Base-by-base conservation (phyloP, 192 early-diverging fungal species). In the Mortierella claussenii region DNA sequence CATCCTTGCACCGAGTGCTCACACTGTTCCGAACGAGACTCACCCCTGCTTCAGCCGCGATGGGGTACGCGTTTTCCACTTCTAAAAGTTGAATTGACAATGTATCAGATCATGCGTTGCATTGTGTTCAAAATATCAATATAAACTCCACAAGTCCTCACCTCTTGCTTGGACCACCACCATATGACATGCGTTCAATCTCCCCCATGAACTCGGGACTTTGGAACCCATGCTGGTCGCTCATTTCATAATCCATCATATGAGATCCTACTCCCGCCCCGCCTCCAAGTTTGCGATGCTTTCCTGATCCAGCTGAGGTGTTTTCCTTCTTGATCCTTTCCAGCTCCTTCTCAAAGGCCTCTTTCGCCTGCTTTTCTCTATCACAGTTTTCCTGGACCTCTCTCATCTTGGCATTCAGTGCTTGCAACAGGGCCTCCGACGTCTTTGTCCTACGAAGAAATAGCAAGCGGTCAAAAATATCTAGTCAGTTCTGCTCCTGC, bases 321-420 rank as follows among this genome's bases (percentile, higher is more conserved):
- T 45, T 70, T 32, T 85, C 81, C 47, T 81, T 85, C 44, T 70
- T 73, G 43, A 78, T 49, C 34, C 60, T 49, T 55, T 85, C 84
- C 48, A 87, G 50, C 6, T 83, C 79, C 26, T 76, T 66, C 31
- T 87, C 86, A 75, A 83, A 85, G 27, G 63, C 53, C 32, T 79
- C 84, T 30, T 65, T 78, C 5, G 63, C 64, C 26, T 40, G 31
- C 31, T 82, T 81, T 10, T 86, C 79, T 37, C 70, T 75, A 20
- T 70, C 52, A 21, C 74, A 78, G 13, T 61, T 69, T n/a, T 83
- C 71, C n/a, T 45, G 60, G 44, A 92, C 80, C 10, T 82, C 28
- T 24, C 52, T 42, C 43, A 91, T 87, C 44, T 89, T 85, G 4
- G 36, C 47, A 24, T 86, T 89, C 55, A 92, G 80, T 0, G 68